Base-by-base conservation (phyloP, 139 green algal species). In the Chlamydomonas asymmetrica region DNA sequence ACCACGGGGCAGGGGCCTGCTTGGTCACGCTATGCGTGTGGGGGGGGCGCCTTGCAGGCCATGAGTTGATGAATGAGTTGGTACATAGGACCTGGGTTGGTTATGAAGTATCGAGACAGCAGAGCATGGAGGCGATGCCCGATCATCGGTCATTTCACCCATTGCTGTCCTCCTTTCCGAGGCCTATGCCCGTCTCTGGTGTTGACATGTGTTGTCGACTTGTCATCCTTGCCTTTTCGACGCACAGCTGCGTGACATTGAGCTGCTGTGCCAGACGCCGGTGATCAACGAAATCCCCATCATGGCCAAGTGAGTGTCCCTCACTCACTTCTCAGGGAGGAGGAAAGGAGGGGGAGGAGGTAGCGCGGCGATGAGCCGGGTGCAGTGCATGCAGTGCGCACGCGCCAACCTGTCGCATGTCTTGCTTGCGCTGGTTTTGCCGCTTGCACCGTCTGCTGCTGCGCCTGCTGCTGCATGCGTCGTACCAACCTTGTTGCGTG, bases 241-340 rank as follows among this genome's bases (percentile, higher is more conserved):
- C 84, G 88, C 88, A 63, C 98, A 99, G 88, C 88, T 99, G 64
- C 87, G 94, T 0, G 95, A 98, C 80, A 94, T 99, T n/a, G 96
- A 99, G 88, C 93, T 98, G 71, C 78, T 99, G 29, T 98, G 95
- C 88, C 94, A 98, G 80, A 90, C 87, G 60, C 85, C 88, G 3
- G 69, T 52, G 2, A 75, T 87, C 48, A 34, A 39, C 32, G 81
- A 87, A 8, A 66, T 83, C 7, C 62, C 76, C 5, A 64, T 74
- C 41, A 70, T 71, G 63, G 27, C 22, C 29, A 35, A 38, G 60
- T 22, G 27, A 25, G 29, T 22, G 18, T 67, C 29, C 27, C 29
- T 35, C 27, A 67, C 29, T 31, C 60, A 38, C 18, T 67, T 22
- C 23, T 32, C 60, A 41, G 27, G 18, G 27, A 67, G 29, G 27